phyloP scores from a whole-genome alignment of 495 filamentous ascomycete genomes.

The Neurospora cerealis region DNA sequence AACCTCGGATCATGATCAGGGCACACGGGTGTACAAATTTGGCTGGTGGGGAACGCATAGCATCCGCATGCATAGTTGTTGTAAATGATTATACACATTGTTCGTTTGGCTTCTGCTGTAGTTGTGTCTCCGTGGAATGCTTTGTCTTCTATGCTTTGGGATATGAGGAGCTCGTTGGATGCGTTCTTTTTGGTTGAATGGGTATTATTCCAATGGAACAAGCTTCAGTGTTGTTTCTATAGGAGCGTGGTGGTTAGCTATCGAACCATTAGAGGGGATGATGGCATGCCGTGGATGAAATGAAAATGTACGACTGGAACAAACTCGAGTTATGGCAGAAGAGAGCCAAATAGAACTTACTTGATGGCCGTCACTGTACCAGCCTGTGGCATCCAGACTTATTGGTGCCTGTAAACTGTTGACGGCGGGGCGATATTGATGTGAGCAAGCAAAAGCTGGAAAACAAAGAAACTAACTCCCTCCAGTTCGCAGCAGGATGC shows the following conservation, averaged over 20 bases:
- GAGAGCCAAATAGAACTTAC: neutral
- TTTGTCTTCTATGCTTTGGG: neutral
- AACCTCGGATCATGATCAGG: neutral
- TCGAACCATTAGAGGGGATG: neutral
- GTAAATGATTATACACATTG: neutral
- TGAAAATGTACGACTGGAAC: neutral
- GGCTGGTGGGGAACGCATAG: neutral
- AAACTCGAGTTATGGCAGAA: neutral
- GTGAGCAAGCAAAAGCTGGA: neutral
- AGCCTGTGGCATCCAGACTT: neutral
- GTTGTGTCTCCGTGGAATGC: neutral
- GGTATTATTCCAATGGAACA: neutral
- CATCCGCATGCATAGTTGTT: neutral
- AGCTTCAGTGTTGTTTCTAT: neutral
- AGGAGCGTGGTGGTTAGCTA: neutral
- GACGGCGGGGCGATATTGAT: neutral
- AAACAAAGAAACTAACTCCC: neutral
- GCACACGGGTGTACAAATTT: neutral
- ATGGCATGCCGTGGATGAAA: neutral
- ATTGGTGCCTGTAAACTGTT: neutral
- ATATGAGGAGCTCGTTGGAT: neutral
- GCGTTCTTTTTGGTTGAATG: neutral
- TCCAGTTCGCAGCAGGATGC: neutral
- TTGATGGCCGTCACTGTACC: neutral
- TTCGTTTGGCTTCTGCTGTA: neutral